phyloP scores from a whole-genome alignment of 305 asterid genomes.

The Solanum aculeatissimum region DNA sequence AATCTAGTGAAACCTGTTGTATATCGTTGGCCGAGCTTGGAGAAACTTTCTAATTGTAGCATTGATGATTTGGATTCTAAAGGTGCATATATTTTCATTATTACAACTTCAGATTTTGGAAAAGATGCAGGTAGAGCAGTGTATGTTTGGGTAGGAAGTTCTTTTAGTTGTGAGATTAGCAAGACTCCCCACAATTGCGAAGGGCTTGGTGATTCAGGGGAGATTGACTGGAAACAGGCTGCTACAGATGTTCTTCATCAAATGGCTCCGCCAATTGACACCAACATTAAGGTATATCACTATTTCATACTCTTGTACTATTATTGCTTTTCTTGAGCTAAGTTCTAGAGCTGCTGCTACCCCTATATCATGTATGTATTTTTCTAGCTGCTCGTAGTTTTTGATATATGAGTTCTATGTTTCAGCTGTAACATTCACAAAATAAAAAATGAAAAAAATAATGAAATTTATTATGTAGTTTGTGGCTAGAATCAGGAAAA shows the following conservation, averaged over 20 bases:
- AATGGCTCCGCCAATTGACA: conserved; percentile 27
- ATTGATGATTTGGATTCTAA: conserved; percentile 22
- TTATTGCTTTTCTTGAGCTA: neutral
- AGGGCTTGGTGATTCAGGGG: conserved; percentile 10
- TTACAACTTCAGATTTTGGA: conserved; percentile 9
- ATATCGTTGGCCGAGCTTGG: conserved; percentile 34
- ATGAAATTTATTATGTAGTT: neutral
- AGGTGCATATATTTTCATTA: conserved; percentile 22
- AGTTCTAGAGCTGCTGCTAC: neutral
- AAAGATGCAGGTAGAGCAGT: conserved; percentile 9
- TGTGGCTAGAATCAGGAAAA: neutral
- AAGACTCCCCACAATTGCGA: neutral
- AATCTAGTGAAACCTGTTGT: conserved; percentile 11
- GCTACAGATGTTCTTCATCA: conserved; percentile 15
- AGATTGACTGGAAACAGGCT: conserved; percentile 27
- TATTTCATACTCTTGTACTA: neutral
- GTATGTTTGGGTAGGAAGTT: conserved; percentile 35
- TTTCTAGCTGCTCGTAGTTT: neutral
- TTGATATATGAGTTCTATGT: neutral
- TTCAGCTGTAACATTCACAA: neutral
- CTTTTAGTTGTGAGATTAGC: conserved; percentile 9
- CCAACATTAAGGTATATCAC: conserved; percentile 23
- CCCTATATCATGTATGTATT: neutral
- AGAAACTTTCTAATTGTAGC: conserved; percentile 14
- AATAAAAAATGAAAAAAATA: neutral